phyloP scores from a whole-genome alignment of 1,284 basidiomycete species.

The Agroathelia rolfsii region DNA sequence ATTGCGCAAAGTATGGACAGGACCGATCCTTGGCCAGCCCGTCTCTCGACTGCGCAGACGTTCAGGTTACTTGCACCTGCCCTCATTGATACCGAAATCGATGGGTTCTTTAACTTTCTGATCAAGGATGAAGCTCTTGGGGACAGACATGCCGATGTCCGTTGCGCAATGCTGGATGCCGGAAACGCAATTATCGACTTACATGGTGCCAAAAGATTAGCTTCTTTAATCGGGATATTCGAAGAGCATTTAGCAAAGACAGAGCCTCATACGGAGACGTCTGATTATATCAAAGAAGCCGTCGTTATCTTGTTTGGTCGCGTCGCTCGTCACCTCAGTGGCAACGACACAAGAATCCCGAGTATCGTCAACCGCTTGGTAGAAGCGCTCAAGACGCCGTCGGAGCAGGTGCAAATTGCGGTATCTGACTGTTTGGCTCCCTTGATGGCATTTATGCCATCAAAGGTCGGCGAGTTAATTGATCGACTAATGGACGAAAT shows the following conservation, averaged over 20 bases:
- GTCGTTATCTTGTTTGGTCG: slow-evolving; percentile 93
- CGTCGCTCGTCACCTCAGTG: slow-evolving; percentile 80
- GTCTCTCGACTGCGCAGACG: slow-evolving; percentile 68
- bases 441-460: slow-evolving; percentile 67
- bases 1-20: slow-evolving; percentile 84
- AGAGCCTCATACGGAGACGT: slow-evolving; percentile 56
- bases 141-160: slow-evolving; percentile 76
- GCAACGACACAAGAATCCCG: slow-evolving; percentile 69
- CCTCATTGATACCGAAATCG: slow-evolving; percentile 59
- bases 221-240: slow-evolving; percentile 77
- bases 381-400: slow-evolving; percentile 87
- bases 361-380: slow-evolving; percentile 86
- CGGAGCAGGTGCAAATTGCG: slow-evolving; percentile 94
- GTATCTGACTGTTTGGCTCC: slow-evolving; percentile 93
- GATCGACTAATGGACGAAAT: slow-evolving; percentile 73
- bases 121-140: slow-evolving; percentile 82
- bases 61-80: slow-evolving; percentile 65
- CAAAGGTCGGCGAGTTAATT: slow-evolving; percentile 59
- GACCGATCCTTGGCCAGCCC: slow-evolving; percentile 85
- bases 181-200: slow-evolving; percentile 78
- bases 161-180: slow-evolving; percentile 81
- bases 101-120: slow-evolving; percentile 82
- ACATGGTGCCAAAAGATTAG: slow-evolving; percentile 69
- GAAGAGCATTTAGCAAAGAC: slow-evolving; percentile 70
- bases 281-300: slow-evolving; percentile 89